Evolutionary conservation across 768 basidiomycete species (phyloP), one percentile per base, ranked within the genome.

Genomic region (Hypsizygus marmoreus): DNA sequence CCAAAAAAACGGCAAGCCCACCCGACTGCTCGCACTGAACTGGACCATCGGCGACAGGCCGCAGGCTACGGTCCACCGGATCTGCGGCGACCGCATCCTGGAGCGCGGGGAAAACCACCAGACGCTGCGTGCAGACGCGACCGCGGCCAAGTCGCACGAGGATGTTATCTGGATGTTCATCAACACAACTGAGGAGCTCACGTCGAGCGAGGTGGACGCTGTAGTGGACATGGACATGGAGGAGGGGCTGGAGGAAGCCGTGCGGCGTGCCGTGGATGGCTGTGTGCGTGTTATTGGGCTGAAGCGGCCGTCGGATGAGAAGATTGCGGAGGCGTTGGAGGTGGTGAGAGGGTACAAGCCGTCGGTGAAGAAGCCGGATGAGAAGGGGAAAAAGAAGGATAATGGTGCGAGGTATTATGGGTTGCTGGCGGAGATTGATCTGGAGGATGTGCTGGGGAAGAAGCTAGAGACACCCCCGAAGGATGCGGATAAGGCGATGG

Each of bases 51-150:
- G 82, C 45, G 75, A 79, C 45, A 63, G 70, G 29, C 76, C 86
- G 1, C 80, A 68, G 1, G 71, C 84, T 2, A 82, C 74, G 13
- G 66, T 88, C 20, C 86, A 91, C 54, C 80, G 87, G 0, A 74
- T 95, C 24, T 94, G 90, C 59, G 77, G 79, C 1, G 81, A 89
- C 44, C 86, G 95, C 16, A 75, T 99, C 43, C 57, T 77, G 4
- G 47, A 53, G 12, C 86, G 97, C 4, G 97, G 95, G 0, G 77
- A 81, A 4, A 89, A 87, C 51, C 97, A 99, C 69, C 88, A 97
- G 62, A 79, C 80, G 0, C 79, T 99, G 0, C 81, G 76, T 28
- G 82, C 85, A 0, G 81, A 85, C 51, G 40, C 43, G 4, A 62
- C 58, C 8, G 44, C 61, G 12, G 61, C 66, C 13, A 77, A 75